Evolutionary conservation across 768 basidiomycete genomes (phyloP), one percentile per base, ranked within the genome.

Genomic region (Agaricus subrufescens): DNA sequence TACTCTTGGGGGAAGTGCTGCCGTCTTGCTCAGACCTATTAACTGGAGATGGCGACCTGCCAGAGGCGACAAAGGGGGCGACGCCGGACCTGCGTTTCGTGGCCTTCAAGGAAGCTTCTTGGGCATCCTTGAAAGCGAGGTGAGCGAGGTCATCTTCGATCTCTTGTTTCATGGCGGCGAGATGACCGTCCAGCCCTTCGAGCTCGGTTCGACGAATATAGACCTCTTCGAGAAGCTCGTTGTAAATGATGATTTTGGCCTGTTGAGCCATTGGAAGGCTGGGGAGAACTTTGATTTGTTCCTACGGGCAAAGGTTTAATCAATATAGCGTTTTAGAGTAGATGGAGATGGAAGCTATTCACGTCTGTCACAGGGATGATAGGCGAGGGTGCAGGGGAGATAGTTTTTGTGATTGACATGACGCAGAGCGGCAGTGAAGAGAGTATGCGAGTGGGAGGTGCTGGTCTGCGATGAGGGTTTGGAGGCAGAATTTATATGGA

Each of bases 301-400:
- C 71, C 71, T 72, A 38, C 50, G 39, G n/a, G 53, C n/a, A 34
- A 53, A 45, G 23, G 37, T 3, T 43, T 30, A 25, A 34, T 34
- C 11, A 34, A 11, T 8, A 8, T 34, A 7, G 34, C 11, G 34
- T 34, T 34, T 34, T 34, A 11, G 34, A 34, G 11, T 11, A 34
- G 7, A 34, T 34, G 7, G 34, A 34, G 34, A 5, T 34, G 49
- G 19, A 46, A 57, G 26, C 29, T 37, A 60, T 68, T 52, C 58
- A 71, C 71, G 62, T 72, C 71, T 55, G 64, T 69, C 55, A 72
- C 71, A 37, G 71, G 71, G 58, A 72, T 70, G 50, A 70, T 69
- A 50, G 65, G 69, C 42, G 66, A 46, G 48, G 59, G 49, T 8
- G 53, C 6, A 23, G 14, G 37, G 44, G 58, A 57, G 5, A 50